Evolutionary conservation across 208 protist species (phyloP).

Genomic region (Leishmania gerbilli): DNA sequence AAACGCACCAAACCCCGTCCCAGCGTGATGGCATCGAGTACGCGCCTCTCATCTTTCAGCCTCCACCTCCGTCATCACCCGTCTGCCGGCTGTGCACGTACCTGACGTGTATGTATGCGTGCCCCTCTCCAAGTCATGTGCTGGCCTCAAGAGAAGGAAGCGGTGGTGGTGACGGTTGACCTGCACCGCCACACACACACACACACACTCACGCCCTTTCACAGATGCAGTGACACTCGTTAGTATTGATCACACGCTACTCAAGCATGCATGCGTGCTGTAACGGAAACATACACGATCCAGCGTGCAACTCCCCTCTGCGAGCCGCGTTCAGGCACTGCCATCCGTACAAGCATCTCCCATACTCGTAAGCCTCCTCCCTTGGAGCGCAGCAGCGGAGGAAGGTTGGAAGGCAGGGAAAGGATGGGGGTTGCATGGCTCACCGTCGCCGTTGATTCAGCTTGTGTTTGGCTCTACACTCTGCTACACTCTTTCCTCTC

Average conservation of each 20-base stretch:
- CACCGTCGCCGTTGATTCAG: neutral
- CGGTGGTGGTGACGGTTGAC: neutral
- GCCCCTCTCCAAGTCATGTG: neutral
- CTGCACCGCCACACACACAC: neutral
- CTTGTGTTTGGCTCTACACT: neutral
- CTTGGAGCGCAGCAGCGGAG: neutral
- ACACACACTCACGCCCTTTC: neutral
- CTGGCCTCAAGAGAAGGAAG: neutral
- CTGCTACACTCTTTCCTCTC: too few species aligned
- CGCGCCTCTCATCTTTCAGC: neutral
- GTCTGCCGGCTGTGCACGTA: neutral
- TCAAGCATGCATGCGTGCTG: neutral
- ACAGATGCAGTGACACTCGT: neutral
- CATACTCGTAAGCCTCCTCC: neutral
- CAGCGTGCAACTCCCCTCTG: neutral
- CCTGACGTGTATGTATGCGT: neutral
- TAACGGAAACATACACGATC: neutral
- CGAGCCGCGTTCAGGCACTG: neutral
- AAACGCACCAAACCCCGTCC: neutral
- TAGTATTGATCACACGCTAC: neutral
- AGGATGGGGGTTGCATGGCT: neutral
- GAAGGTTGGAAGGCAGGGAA: neutral
- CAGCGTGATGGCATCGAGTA: neutral
- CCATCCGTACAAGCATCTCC: neutral
- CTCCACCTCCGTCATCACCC: neutral